Conservation (phyloP, 768 basidiomycete species). For the Kwoniella bestiolae region DNA sequence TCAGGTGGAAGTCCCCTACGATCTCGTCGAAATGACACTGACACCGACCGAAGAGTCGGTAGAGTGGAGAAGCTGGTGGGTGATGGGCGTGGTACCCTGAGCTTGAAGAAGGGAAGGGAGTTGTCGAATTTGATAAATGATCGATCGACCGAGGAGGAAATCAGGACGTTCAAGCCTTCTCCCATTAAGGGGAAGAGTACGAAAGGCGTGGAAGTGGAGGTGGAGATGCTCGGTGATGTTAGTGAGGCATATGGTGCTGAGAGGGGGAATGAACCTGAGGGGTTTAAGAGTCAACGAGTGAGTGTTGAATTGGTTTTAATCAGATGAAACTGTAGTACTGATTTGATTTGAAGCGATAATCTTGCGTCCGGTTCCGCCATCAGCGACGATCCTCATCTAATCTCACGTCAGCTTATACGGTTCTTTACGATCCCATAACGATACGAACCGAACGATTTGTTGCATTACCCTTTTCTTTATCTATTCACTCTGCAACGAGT, state of each 20-base stretch:
- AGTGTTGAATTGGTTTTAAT: background rate
- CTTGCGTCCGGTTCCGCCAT: too few relatives aligned
- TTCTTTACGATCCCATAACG: too few relatives aligned
- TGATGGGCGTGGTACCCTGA: conserved; percentile 37
- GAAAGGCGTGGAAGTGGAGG: background rate
- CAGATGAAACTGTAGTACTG: background rate
- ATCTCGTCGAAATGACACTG: background rate
- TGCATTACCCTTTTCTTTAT: too few relatives aligned
- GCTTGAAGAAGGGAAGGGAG: conserved; percentile 42
- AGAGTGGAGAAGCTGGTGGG: conserved; percentile 25
- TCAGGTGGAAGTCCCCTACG: conserved; percentile 6
- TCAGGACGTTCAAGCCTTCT: background rate
- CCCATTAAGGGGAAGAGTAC: background rate
- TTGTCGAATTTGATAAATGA: conserved; percentile 23
- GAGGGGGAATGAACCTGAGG: conserved; percentile 40
- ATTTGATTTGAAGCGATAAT: background rate
- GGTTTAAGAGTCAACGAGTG: conserved; percentile 37
- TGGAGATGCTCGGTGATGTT: conserved; percentile 45
- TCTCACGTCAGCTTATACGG: too few relatives aligned
- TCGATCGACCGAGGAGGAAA: background rate
- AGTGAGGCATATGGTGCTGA: conserved; percentile 53
- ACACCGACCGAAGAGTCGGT: conserved; percentile 1
- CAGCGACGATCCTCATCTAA: too few relatives aligned
- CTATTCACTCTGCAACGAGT: too few relatives aligned
- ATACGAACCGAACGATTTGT: too few relatives aligned